These are phyloP conservation scores for Casuarina cunninghamiana DNA, from an alignment of 306 rosid species.

Conservation along the genomic window DNA sequence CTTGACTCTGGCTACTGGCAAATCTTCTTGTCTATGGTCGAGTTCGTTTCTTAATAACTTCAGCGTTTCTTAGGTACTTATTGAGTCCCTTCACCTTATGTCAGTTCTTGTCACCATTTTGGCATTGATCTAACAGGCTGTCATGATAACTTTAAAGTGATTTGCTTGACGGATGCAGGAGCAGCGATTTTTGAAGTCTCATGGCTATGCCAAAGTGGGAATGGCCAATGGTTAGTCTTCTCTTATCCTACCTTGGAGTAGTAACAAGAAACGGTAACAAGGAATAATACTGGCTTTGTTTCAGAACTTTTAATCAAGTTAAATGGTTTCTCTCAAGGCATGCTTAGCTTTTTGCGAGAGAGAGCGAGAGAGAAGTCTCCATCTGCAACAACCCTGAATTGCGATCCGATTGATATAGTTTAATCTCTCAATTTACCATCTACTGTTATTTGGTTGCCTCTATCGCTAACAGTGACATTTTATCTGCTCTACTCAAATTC, in stretches of 20 bases:
- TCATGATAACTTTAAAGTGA: neutral
- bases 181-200: neutral
- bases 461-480: no score
- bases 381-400: no score
- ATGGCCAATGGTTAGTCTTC: constrained; percentile 3
- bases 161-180: neutral
- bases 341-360: no score
- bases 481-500: no score
- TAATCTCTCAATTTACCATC: no score
- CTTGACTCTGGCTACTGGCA: neutral
- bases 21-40: neutral
- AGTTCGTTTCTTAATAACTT: neutral
- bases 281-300: no score
- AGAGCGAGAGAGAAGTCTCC: no score
- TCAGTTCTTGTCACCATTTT: neutral
- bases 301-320: no score
- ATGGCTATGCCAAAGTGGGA: neutral
- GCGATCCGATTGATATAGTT: no score
- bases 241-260: neutral
- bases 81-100: neutral
- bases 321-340: no score
- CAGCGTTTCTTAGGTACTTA: neutral
- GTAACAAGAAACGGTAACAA: no score
- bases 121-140: neutral
- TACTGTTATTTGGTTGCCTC: no score